Base-by-base conservation (phyloP, 345 rosid genomes). In the Salix brachista region DNA sequence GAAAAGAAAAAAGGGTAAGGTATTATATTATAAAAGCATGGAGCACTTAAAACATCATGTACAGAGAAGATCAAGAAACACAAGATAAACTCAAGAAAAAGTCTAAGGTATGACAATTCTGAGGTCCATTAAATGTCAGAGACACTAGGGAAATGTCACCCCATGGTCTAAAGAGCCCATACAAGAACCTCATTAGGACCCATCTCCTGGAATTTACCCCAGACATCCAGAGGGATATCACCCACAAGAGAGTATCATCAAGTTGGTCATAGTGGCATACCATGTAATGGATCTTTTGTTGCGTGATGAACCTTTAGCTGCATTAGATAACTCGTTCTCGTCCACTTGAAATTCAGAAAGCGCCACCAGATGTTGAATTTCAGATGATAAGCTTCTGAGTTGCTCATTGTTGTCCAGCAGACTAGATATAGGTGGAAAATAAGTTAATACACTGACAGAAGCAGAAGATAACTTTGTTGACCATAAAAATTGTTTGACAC, bases 341-440 rank as follows among this genome's bases (percentile, higher is more conserved):
- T 86, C 83, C 41, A 79, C 79, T 78, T 83, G 89, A 71, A 77
- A 66, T 78, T 85, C 88, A 67, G 91, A 85, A 78, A 82, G 60
- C 69, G 39, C 69, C 70, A 77, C 82, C 74, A 87, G 84, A 73
- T 87, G 78, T 25, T 78, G 46, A 14, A 83, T 64, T 71, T 86
- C 87, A n/a, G 87, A 83, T 68, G 87, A 80, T 37, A 78, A 71
- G 75, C 46, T 37, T 16, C 74, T 83, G 42, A 91, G 86, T 70
- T 78, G 83, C 71, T 76, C 64, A 56, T 91, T 89, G 77, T 85
- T 83, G 87, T 89, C 90, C 25, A 88, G 81, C 36, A 88, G 71
- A 41, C 92, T 91, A 86, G 12, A 75, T 82, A 66, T 39, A 69
- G 56, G 25, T 58, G 9, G 28, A 3, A 58, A 65, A 36, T n/a